phyloP scores from a whole-genome alignment of 768 basidiomycete species.

The Russula compacta region DNA sequence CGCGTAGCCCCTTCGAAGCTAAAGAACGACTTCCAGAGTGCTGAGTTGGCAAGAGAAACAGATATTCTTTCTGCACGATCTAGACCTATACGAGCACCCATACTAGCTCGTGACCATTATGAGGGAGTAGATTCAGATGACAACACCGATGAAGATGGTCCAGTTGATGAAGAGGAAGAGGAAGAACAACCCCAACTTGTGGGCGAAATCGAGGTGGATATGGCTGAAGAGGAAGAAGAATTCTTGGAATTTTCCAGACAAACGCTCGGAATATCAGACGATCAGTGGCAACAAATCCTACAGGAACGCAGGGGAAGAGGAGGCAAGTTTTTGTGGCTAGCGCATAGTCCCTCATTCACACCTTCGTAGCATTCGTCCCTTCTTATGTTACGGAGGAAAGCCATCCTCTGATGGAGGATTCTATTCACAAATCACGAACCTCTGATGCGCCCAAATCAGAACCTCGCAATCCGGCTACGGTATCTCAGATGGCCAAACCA shows the following conservation, averaged over 20 bases:
- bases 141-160: constrained; percentile 58
- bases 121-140: constrained; percentile 94
- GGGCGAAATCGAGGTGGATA: constrained; percentile 80
- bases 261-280: constrained; percentile 77
- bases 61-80: constrained; percentile 14
- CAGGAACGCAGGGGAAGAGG: constrained; percentile 69
- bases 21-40: constrained; percentile 32
- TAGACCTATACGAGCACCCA: constrained; percentile 58
- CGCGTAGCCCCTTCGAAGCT: constrained; percentile 42
- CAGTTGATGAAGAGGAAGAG: constrained; percentile 52
- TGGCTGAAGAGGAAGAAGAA: constrained; percentile 89
- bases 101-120: constrained; percentile 73
- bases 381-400: constrained; percentile 14
- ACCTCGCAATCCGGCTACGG: constrained; percentile 22
- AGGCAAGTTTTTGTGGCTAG: constrained; percentile 43
- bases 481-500: constrained; percentile 41
- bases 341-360: neutral
- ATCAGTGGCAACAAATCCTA: constrained; percentile 86
- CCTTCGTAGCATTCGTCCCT: constrained; percentile 23
- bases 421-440: neutral
- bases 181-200: constrained; percentile 79
- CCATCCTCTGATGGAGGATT: neutral
- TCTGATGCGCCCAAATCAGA: neutral
- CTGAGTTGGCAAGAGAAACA: neutral
- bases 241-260: constrained; percentile 94